These are phyloP conservation scores for Onygenales sp. DNA, from an alignment of 2,329 filamentous ascomycete genomes.

Conservation along the genomic window DNA sequence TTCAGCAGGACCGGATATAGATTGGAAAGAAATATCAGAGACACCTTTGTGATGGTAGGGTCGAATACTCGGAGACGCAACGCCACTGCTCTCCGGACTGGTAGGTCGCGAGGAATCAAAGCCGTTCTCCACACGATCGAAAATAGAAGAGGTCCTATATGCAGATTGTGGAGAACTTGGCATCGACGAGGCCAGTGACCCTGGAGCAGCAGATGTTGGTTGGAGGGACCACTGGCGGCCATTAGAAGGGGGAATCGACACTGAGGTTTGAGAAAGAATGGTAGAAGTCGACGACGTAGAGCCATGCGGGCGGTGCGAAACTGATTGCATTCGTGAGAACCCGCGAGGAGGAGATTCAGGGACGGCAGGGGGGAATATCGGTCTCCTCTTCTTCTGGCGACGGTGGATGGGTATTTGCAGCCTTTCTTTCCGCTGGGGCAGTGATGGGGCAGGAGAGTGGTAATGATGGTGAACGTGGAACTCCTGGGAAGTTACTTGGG, in stretches of 20 bases:
- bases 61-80: conserved; percentile 54
- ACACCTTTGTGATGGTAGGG: conserved; percentile 49
- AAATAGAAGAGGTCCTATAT: conserved; percentile 62
- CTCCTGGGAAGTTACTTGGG: conserved; percentile 53
- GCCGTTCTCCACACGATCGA: conserved; percentile 60
- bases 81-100: conserved; percentile 68
- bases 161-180: conserved; percentile 74
- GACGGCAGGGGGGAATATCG: conserved; percentile 44
- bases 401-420: conserved; percentile 32
- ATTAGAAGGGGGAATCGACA: conserved; percentile 45
- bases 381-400: conserved; percentile 63
- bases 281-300: conserved; percentile 42
- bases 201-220: conserved; percentile 51
- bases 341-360: conserved; percentile 23
- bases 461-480: conserved; percentile 94
- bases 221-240: conserved; percentile 55
- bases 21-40: conserved; percentile 47
- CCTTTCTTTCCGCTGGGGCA: conserved; percentile 45
- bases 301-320: conserved; percentile 27
- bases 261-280: conserved; percentile 54
- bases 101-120: conserved; percentile 63
- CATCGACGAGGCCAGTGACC: conserved; percentile 58
- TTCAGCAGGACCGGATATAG: conserved; percentile 5
- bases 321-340: conserved; percentile 5
- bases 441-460: conserved; percentile 54